Evolutionary conservation across 2,329 filamentous ascomycete genomes (phyloP), one percentile per base, ranked within the genome.

Genomic region (Rhynchosporium secalis): DNA sequence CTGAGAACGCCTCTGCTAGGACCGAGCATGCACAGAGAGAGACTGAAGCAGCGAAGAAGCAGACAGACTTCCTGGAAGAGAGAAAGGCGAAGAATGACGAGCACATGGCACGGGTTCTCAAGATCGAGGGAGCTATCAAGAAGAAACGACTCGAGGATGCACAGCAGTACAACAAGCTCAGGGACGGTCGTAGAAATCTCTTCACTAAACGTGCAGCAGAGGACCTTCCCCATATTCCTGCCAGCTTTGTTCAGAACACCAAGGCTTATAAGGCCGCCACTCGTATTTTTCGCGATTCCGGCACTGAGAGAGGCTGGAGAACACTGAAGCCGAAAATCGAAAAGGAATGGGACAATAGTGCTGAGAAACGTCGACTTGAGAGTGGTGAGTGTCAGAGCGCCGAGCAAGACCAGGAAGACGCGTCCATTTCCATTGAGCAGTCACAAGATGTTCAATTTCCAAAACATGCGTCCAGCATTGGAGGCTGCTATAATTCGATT

Each of bases 241-340:
- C 49, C 6, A 62, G 65, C 2, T 74, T 73, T 43, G 66, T 74
- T n/a, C 31, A 66, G 29, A 62, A 54, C 2, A 64, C 63, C 9
- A 66, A 65, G 41, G 55, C 67, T 20, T 74, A 65, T 62, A 73
- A 71, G 59, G 72, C 67, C 55, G 71, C 72, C 6, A 69, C 65
- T 40, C 69, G 72, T 33, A 72, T 74, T 28, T 73, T 70, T 51
- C 66, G 72, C 43, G 69, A 73, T 58, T 48, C 56, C 38, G 72
- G 72, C 51, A 72, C 70, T 1, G 72, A 73, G 55, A 68, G 72
- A 55, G 69, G 70, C 10, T 74, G 72, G 72, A 63, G 67, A 54
- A 63, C 66, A 8, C 57, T 74, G 57, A 72, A 68, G 62, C 70
- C 72, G 12, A 74, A 74, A 63, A 73, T 74, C 41, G 65, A 66